Evolutionary conservation across 495 filamentous ascomycete species (phyloP).

Genomic region (Daldinia bambusicola): DNA sequence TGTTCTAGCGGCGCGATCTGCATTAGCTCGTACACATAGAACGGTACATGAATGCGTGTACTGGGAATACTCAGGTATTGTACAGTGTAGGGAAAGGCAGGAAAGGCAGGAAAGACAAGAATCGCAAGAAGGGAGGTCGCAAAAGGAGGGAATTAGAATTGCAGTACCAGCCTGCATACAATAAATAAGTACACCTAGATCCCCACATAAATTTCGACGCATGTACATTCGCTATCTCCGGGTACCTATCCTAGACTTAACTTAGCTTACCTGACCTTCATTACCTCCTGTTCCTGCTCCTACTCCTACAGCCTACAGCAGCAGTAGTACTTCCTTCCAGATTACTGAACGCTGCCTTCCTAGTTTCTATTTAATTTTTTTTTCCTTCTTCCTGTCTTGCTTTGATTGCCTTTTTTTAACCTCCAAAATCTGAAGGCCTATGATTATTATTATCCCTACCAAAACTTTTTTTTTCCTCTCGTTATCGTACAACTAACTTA

Average conservation of each 20-base stretch:
- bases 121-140: conserved; percentile 3
- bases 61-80: neutral
- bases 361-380: neutral
- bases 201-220: conserved; percentile 8
- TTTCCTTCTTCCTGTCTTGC: conserved; percentile 5
- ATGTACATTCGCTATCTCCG: conserved; percentile 7
- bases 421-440: conserved; percentile 6
- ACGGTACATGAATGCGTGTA: neutral
- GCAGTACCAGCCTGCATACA: conserved; percentile 3
- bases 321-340: conserved; percentile 17
- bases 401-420: conserved; percentile 5
- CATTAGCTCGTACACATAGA: neutral
- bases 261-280: conserved; percentile 6
- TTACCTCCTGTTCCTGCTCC: conserved; percentile 8
- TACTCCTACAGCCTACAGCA: conserved; percentile 8
- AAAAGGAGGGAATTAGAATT: neutral
- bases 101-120: neutral
- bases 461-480: no score
- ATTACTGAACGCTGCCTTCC: conserved; percentile 12
- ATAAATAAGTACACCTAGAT: neutral
- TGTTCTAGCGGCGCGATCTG: conserved; percentile 3
- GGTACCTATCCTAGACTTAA: conserved; percentile 1
- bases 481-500: no score
- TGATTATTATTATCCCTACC: neutral
- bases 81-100: neutral